phyloP scores from a whole-genome alignment of 345 rosid genomes.

The Citropsis articulata region DNA sequence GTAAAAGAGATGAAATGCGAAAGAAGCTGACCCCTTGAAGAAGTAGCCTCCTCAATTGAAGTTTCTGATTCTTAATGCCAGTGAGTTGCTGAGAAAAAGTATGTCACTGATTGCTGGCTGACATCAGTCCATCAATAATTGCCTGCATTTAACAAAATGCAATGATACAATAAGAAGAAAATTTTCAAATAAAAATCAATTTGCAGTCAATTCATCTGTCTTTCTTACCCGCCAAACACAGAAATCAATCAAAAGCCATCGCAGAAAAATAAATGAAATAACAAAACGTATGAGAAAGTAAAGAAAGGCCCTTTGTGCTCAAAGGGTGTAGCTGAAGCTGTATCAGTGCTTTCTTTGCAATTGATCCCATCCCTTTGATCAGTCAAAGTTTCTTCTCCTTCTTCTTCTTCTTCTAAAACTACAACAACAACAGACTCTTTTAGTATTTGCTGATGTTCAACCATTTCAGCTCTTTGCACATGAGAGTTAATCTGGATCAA shows the following conservation, averaged over 20 bases:
- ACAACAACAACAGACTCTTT: too few species aligned
- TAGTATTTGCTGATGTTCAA: not conserved
- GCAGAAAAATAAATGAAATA: not conserved
- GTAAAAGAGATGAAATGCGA: not conserved
- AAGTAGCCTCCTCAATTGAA: slow-evolving; percentile 70
- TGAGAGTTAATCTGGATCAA: not conserved
- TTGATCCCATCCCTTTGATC: slow-evolving; percentile 47
- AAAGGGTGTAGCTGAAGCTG: slow-evolving; percentile 83
- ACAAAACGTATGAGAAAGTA: not conserved
- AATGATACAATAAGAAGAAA: too few species aligned
- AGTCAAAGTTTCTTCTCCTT: not conserved
- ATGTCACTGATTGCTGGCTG: slow-evolving; percentile 79
- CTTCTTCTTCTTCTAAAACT: not conserved
- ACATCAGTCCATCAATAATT: slow-evolving; percentile 69
- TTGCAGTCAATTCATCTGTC: not conserved
- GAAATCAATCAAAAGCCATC: not conserved
- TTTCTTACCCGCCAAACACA: slow-evolving; percentile 7
- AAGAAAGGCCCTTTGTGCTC: slow-evolving; percentile 64
- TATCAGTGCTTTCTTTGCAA: slow-evolving; percentile 65
- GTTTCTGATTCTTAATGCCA: slow-evolving; percentile 72
- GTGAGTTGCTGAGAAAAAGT: slow-evolving; percentile 68
- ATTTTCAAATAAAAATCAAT: too few species aligned
- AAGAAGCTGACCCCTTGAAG: slow-evolving; percentile 68
- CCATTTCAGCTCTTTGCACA: not conserved
- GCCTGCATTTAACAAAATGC: slow-evolving; percentile 39